Base-by-base conservation (phyloP, 164 flowering plant genomes). In the Euptelea pleiosperma region DNA sequence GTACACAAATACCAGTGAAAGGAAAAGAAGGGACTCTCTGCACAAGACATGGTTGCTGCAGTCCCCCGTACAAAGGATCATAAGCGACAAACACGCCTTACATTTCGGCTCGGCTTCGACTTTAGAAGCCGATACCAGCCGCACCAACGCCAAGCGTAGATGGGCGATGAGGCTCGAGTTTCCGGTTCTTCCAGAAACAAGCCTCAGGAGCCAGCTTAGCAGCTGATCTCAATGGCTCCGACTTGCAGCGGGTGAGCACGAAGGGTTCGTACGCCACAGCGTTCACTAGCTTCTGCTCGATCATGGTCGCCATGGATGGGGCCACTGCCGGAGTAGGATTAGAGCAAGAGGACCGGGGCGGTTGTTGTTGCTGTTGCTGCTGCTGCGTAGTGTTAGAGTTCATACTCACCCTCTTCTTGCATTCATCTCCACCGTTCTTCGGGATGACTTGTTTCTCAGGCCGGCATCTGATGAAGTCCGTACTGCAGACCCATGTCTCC, bases 401-500 rank as follows among this genome's bases (percentile, higher is more conserved):
- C 0, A 52, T 58, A 71, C 74, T 79, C 55, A 55, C 35, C 30
- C 75, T 57, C 58, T 70, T 80, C 74, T 70, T 68, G 24, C 60
- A 40, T 31, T 70, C 72, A 24, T 68, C 74, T 30, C 53, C 58
- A 11, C 57, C 69, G 62, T 65, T 46, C 41, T 43, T 53, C 22
- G 37, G 40, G 25, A 45, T 19, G 36, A 40, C 52, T 55, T 52
- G 39, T 34, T 64, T 66, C 34, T 70, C 45, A 1, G 40, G 93
- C 5, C 74, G 70, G 68, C 81, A 73, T 45, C 83, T 55, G 68
- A 85, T 64, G 85, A 90, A 90, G 60, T 93, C 99, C 1, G 86
- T 77, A 25, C 84, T 81, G 68, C 95, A 83, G 2, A 91, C 95
- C 99, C 97, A 94, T 0, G 97, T 94, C 62, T 94, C 99, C 69